Base-by-base conservation (phyloP, 1,284 basidiomycete species). In the Leccinum solheimii region DNA sequence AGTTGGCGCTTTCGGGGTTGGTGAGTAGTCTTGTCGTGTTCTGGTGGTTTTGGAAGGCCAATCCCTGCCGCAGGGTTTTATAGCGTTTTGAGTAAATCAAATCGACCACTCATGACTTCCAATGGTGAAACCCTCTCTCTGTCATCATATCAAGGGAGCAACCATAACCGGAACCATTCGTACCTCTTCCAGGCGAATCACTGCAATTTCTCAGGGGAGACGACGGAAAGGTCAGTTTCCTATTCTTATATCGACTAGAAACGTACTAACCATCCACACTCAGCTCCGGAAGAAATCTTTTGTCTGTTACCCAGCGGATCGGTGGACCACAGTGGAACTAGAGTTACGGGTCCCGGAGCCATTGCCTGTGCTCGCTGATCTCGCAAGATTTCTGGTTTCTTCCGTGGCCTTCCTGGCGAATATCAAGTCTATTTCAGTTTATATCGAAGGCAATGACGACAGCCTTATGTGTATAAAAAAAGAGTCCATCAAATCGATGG, bases 351-450 rank as follows among this genome's bases (percentile, higher is more conserved):
- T 94, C 34, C 94, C 95, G 19, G 83, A 86, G 13, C 83, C 90
- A 0, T 90, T 97, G 1, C 67, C 67, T 1, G 16, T 45, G 3
- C 58, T 70, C 10, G 8, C 23, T 56, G 93, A 96, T 68, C 89
- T 98, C 65, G 86, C 91, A 14, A 86, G 92, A 26, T 98, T 98
- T 76, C 81, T 98, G 6, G 84, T 91, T 19, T 96, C 95, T 2
- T 94, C 92, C 0, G 86, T 98, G 60, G 95, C 95, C 0, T 98
- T 98, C 76, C 97, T 97, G 85, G 81, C 84, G 11, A 83, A 88
- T 61, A 83, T 98, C 5, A 79, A 82, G 19, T 83, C 87, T 69
- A 85, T 98, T 60, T 87, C 85, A 69, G 83, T 95, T 30, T 88
- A 83, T 69, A 84, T 95, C 54, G 87, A 97, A 69, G 88, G 89